Evolutionary conservation across 495 filamentous ascomycete genomes (phyloP).

Genomic region (Aspergillus baeticus): DNA sequence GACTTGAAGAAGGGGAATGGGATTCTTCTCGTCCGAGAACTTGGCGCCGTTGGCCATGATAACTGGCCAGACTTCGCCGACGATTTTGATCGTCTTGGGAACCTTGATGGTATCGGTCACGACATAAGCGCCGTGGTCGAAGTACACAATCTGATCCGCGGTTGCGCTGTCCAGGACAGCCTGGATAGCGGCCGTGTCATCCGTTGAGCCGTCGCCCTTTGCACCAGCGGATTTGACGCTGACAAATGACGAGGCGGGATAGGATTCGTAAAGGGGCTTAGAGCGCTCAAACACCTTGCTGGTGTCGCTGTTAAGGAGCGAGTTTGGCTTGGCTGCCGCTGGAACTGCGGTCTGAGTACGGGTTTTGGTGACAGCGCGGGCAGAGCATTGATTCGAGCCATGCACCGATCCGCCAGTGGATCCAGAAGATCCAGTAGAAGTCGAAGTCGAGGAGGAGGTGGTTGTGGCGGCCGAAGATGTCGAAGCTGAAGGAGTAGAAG

Average conservation of each 20-base stretch:
- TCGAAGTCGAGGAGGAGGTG: background rate
- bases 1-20: constrained; percentile 62
- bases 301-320: constrained; percentile 30
- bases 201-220: constrained; percentile 68
- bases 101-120: constrained; percentile 81
- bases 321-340: constrained; percentile 34
- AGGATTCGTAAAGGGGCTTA: constrained; percentile 64
- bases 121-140: constrained; percentile 88
- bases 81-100: constrained; percentile 63
- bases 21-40: constrained; percentile 70
- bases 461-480: background rate
- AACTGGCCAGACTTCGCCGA: constrained; percentile 88
- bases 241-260: constrained; percentile 52
- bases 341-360: constrained; percentile 41
- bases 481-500: background rate
- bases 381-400: constrained; percentile 30
- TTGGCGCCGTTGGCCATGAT: constrained; percentile 77
- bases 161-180: constrained; percentile 61
- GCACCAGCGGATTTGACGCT: constrained; percentile 76
- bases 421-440: background rate
- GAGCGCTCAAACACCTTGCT: constrained; percentile 62
- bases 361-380: constrained; percentile 29
- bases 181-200: constrained; percentile 67
- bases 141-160: constrained; percentile 72
- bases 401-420: constrained; percentile 7